Evolutionary conservation across 257 asterid genomes (phyloP), one percentile per base, ranked within the genome.

Genomic region (Fraxinus excelsior): DNA sequence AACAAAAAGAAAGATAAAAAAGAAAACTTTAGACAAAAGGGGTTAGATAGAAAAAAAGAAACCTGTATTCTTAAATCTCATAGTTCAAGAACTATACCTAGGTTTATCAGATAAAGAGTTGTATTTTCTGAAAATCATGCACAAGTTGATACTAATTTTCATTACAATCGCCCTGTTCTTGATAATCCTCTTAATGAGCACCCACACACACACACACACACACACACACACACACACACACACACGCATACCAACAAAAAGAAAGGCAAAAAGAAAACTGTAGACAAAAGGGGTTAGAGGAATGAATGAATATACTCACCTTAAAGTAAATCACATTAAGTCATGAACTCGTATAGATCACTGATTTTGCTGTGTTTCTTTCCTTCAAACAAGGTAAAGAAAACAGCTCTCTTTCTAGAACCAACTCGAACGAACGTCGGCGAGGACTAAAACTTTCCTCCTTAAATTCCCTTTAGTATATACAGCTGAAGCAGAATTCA

Each of bases 401-500:
- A 40, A 9, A 40, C 16, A 40, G 46, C 46, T 40, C 14, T 40
- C 46, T 40, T 40, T 40, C 46, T 40, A 13, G 34, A 62, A 62
- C 7, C 7, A 25, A 23, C 65, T n/a, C 29, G 7, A 56, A 23
- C 29, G 7, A 56, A 23, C 65, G 21, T 56, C 65, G 5, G 75
- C 76, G 16, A 40, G 46, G 0, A 40, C 14, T 40, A 40, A 40
- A 40, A 40, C 16, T 2, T 40, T 11, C 46, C 46, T 10, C 51
- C 73, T 69, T 18, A 53, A 53, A 53, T 71, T 66, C 77, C 78
- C 80, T 70, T 42, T 77, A 79, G 84, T 84, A 81, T 82, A 80
- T 82, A 77, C 72, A 34, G 77, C 46, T 71, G 84, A 89, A 77
- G 16, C 10, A 38, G 91, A 89, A 86, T 76, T 67, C 44, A 74